Percentiles rank a stretch among this genome's conserved stretches.
phyloP scores from a whole-genome alignment of 495 filamentous ascomycete genomes.

The Penicillium waksmanii region DNA sequence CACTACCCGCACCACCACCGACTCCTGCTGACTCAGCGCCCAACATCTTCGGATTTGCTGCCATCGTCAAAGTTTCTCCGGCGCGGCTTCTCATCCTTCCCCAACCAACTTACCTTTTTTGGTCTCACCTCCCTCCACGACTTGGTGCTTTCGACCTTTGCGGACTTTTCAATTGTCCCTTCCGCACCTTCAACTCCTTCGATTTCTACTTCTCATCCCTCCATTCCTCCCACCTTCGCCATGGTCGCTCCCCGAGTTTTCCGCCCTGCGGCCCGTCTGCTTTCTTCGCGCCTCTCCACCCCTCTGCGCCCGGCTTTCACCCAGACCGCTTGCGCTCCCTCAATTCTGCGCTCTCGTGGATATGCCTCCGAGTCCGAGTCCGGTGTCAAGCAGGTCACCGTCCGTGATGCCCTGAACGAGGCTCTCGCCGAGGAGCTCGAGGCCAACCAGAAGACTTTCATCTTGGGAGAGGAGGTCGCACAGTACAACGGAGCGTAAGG shows the following conservation, averaged over 20 bases:
- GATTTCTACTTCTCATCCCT: constrained; percentile 27
- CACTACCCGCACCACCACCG: too few species aligned
- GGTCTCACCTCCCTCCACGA: constrained; percentile 28
- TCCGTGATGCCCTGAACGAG: constrained; percentile 96
- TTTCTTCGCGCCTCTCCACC: constrained; percentile 63
- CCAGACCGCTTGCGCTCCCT: constrained; percentile 50
- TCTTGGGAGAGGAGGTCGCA: constrained; percentile 96
- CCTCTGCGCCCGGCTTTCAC: constrained; percentile 57
- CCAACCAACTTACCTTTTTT: constrained; percentile 14
- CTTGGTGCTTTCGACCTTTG: constrained; percentile 27
- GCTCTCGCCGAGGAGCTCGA: constrained; percentile 97
- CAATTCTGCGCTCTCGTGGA: constrained; percentile 45
- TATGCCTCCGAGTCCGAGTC: constrained; percentile 51
- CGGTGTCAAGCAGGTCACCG: constrained; percentile 88
- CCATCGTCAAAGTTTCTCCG: constrained; percentile 28
- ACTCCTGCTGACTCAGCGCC: constrained; percentile 43
- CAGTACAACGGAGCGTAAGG: constrained; percentile 96
- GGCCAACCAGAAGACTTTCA: constrained; percentile 88
- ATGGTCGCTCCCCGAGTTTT: constrained; percentile 76
- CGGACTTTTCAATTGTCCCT: constrained; percentile 39
- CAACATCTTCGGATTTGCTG: constrained; percentile 40
- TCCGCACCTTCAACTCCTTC: constrained; percentile 15
- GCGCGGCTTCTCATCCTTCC: constrained; percentile 24
- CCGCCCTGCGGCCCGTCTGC: constrained; percentile 77
- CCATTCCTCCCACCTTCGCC: constrained; percentile 29